These are phyloP conservation scores for Pleurotus tuber-regium DNA, from an alignment of 768 basidiomycete species.

Conservation along the genomic window DNA sequence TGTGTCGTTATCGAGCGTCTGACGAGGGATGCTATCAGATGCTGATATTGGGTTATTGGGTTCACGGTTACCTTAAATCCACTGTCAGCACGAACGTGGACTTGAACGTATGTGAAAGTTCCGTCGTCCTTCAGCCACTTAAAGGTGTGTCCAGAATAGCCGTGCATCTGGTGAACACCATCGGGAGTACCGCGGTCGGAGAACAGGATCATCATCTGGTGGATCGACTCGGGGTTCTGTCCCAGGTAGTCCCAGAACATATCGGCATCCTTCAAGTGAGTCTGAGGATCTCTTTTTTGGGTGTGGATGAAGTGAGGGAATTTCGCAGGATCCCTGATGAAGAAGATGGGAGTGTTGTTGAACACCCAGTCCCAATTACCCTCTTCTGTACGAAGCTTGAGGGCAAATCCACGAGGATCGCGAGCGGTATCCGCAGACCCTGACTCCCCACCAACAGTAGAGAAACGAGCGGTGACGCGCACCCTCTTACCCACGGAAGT, in stretches of 20 bases:
- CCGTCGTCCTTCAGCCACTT: constrained; percentile 86
- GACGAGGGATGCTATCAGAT: constrained; percentile 12
- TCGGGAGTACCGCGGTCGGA: constrained; percentile 95
- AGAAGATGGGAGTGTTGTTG: constrained; percentile 93
- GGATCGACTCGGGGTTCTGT: constrained; percentile 86
- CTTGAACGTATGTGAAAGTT: constrained; percentile 81
- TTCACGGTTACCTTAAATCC: constrained; percentile 67
- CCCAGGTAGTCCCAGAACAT: constrained; percentile 91
- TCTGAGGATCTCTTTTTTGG: constrained; percentile 88
- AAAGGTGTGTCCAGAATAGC: constrained; percentile 91
- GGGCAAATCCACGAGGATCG: constrained; percentile 90
- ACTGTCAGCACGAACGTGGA: constrained; percentile 74
- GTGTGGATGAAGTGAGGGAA: constrained; percentile 97
- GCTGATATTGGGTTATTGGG: not conserved
- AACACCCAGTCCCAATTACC: constrained; percentile 93
- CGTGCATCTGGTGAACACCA: constrained; percentile 85
- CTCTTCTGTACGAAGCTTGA: constrained; percentile 86
- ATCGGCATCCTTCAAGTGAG: constrained; percentile 85
- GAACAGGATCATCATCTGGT: constrained; percentile 87
- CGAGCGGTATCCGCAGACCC: constrained; percentile 92
- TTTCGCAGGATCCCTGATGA: constrained; percentile 82
- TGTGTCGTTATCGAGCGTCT: constrained; percentile 70
- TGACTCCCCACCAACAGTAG: constrained; percentile 86
- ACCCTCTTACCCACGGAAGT: constrained; percentile 61
- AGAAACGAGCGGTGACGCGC: constrained; percentile 81